Evolutionary conservation across 2,329 filamentous ascomycete genomes (phyloP), one percentile per base, ranked within the genome.

Genomic region (Calonectria montana): DNA sequence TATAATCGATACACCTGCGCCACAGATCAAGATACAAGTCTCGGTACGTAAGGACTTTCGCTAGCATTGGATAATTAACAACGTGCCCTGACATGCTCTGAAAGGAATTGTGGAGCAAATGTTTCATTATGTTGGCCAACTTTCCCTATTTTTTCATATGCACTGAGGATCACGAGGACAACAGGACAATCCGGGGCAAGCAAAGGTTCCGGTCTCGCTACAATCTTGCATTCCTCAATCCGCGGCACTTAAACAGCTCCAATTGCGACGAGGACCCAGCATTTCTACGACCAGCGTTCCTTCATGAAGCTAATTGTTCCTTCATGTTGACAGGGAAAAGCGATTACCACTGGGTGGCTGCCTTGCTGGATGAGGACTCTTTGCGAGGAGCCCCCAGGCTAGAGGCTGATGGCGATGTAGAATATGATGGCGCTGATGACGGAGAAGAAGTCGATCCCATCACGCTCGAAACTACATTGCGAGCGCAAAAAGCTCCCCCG

Each of bases 61-160:
- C 13, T 2, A 13, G n/a, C 2, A 13, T 23, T 12, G n/a, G 18
- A 7, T 7, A 35, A 31, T 31, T 31, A 5, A 21, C 4, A 47
- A 2, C 18, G 10, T 47, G n/a, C 12, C 1, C n/a, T 47, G 13
- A 47, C 21, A 21, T 9, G 3, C 43, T 12, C 43, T 13, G 63
- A 13, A 27, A 23, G 53, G 37, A 43, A 3, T 64, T 27, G 43
- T 71, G 68, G 71, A 67, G 15, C 1, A 23, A 25, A 1, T 70
- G 53, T 9, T 76, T 76, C n/a, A 12, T 69, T 6, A 67, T 75
- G 48, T 61, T 57, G 15, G 65, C 67, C 50, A 69, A 70, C 12
- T 23, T 75, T 15, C 74, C 70, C 1, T 75, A 65, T 37, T 74
- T 61, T 7, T 70, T 57, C 1, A 65, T 73, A 6, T 65, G 53